Percentiles rank a stretch among this genome's conserved stretches.
phyloP scores from a whole-genome alignment of 2,329 filamentous ascomycete genomes.

The Colletotrichum camelliae region DNA sequence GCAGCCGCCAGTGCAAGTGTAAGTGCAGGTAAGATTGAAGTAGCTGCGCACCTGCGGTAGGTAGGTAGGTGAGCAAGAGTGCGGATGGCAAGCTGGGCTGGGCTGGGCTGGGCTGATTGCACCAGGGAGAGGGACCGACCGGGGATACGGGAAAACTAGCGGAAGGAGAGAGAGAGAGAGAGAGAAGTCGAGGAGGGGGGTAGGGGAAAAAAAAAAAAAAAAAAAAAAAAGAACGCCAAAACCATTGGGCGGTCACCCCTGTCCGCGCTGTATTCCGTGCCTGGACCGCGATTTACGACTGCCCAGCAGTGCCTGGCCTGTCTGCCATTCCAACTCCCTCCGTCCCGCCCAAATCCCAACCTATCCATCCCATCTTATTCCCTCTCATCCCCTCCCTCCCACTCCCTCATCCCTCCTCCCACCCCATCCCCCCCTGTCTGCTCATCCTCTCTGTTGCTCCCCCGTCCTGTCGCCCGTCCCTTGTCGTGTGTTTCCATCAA shows the following conservation, averaged over 20 bases:
- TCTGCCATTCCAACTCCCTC: conserved; percentile 10
- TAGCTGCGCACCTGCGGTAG: no score
- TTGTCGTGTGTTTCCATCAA: conserved; percentile 25
- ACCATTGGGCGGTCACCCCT: neutral
- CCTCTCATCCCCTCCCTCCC: neutral
- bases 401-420: neutral
- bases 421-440: conserved; percentile 11
- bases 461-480: conserved; percentile 4
- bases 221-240: neutral
- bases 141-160: neutral
- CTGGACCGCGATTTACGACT: conserved; percentile 1
- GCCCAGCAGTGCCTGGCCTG: conserved; percentile 7
- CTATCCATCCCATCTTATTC: conserved; percentile 15
- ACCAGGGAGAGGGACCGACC: neutral
- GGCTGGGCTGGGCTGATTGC: neutral
- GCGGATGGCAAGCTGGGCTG: neutral
- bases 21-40: neutral
- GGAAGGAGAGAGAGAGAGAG: neutral
- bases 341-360: neutral
- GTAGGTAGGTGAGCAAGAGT: no score
- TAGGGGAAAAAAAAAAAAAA: neutral
- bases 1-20: neutral
- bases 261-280: neutral
- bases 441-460: neutral
- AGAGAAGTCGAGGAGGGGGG: neutral